A percentile compares a stretch with the other conserved stretches of the same genome.
These are phyloP conservation scores for Isoetes taiwanensis DNA, from an alignment of 75 land plant species.

Conservation along the genomic window DNA sequence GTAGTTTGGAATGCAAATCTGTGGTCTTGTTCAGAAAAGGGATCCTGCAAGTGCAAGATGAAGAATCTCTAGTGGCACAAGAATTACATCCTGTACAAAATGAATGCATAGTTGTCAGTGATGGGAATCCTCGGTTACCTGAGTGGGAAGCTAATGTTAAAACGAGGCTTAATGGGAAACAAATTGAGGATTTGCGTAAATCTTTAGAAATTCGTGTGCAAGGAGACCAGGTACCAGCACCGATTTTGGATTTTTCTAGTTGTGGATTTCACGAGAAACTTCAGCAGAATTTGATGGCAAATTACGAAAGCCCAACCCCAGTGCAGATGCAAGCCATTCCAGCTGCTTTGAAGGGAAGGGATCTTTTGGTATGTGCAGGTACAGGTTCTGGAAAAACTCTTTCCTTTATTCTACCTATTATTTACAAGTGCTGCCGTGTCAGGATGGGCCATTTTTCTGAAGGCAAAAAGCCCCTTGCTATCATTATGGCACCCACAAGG, in stretches of 20 bases:
- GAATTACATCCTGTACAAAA: too few relatives aligned
- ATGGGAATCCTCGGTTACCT: slow-evolving; percentile 13
- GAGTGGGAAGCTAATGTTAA: slow-evolving; percentile 15
- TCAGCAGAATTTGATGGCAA: slow-evolving; percentile 49
- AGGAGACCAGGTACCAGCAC: slow-evolving; percentile 35
- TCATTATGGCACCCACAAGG: slow-evolving; percentile 81
- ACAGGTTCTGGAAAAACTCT: slow-evolving; percentile 91
- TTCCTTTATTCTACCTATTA: slow-evolving; percentile 55
- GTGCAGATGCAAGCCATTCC: slow-evolving; percentile 95
- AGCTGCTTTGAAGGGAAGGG: slow-evolving; percentile 48
- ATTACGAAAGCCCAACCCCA: slow-evolving; percentile 72
- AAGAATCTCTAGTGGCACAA: too few relatives aligned
- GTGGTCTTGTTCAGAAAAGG: too few relatives aligned
- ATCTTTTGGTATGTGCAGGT: slow-evolving; percentile 56
- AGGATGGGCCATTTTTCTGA: slow-evolving; percentile 10
- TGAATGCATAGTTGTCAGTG: slow-evolving; percentile 56
- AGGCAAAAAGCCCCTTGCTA: slow-evolving; percentile 46
- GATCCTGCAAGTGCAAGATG: too few relatives aligned
- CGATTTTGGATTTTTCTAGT: slow-evolving; percentile 51
- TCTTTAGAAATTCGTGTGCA: slow-evolving; percentile 42
- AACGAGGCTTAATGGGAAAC: slow-evolving; percentile 10
- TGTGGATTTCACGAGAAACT: slow-evolving; percentile 45
- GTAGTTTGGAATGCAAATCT: slow-evolving; percentile 62
- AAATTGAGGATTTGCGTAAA: slow-evolving; percentile 35
- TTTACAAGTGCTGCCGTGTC: slow-evolving; percentile 31